A percentile compares a stretch with the other conserved stretches of the same genome.
Evolutionary conservation across 805 yeast species (phyloP).

Genomic region (Barnettozyma wickerhamii): DNA sequence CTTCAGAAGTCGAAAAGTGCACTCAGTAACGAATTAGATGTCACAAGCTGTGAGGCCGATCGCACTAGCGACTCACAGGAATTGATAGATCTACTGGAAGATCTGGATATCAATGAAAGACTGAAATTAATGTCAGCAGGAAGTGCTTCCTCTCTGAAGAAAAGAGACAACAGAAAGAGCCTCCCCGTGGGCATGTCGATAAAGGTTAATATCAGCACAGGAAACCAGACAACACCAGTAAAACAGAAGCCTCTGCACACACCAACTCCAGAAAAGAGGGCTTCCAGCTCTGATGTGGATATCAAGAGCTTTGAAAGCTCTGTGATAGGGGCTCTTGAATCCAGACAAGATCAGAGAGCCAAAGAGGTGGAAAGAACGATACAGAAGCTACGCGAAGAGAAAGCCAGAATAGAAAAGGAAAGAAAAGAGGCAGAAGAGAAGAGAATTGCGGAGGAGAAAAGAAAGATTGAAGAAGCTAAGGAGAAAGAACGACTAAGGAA

Average conservation of each 20-base stretch:
- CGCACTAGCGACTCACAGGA: constrained; percentile 1
- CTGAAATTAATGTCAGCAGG: constrained; percentile 7
- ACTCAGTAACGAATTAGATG: not conserved
- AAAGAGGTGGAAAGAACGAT: too few relatives aligned
- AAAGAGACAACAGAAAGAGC: constrained; percentile 1
- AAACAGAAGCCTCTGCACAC: not conserved
- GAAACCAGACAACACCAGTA: not conserved
- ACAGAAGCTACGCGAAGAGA: too few relatives aligned
- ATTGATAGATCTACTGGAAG: constrained; percentile 16
- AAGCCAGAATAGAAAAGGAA: constrained; percentile 13
- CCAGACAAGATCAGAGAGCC: constrained; percentile 5
- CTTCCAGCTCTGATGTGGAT: not conserved
- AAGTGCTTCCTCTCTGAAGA: not conserved
- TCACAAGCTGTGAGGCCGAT: not conserved
- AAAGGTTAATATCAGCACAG: not conserved
- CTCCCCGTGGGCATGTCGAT: not conserved
- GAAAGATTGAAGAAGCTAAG: constrained; percentile 8
- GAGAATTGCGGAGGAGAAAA: constrained; percentile 17
- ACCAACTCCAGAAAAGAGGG: not conserved
- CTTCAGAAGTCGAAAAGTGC: too few relatives aligned
- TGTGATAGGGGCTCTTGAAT: not conserved
- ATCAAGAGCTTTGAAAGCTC: constrained; percentile 12
- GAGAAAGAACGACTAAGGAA: constrained; percentile 11
- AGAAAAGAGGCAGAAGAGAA: constrained; percentile 8
- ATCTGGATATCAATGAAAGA: constrained; percentile 17